phyloP scores from a whole-genome alignment of 208 protist genomes.

The Leishmania tropica region DNA sequence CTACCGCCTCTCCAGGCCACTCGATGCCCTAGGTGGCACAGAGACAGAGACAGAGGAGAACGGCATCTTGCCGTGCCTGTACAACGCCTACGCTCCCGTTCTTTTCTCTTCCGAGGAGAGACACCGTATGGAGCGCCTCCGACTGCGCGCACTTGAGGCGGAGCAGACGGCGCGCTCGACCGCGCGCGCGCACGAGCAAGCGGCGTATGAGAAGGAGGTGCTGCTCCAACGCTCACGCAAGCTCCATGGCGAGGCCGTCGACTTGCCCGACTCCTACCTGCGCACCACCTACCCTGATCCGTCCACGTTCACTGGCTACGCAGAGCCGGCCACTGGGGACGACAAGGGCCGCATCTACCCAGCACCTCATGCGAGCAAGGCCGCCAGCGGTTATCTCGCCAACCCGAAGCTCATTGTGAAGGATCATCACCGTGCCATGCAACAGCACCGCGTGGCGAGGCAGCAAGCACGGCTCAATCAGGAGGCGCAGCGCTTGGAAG shows the following conservation, averaged over 20 bases:
- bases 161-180: slow-evolving; percentile 26
- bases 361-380: slow-evolving; percentile 4
- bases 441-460: slow-evolving; percentile 11
- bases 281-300: slow-evolving; percentile 33
- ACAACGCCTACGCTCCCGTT: not conserved
- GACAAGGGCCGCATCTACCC: not conserved
- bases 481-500: slow-evolving; percentile 35
- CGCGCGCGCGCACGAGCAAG: slow-evolving; percentile 6
- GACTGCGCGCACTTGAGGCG: slow-evolving; percentile 36
- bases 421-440: slow-evolving; percentile 20
- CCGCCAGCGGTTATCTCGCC: slow-evolving; percentile 5
- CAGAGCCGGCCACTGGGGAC: not conserved
- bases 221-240: slow-evolving; percentile 27
- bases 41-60: not conserved
- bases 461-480: slow-evolving; percentile 17
- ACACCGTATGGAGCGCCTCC: slow-evolving; percentile 24
- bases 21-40: not conserved
- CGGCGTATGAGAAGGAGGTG: slow-evolving; percentile 22
- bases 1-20: slow-evolving; percentile 11
- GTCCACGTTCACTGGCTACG: slow-evolving; percentile 15
- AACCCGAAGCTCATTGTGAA: slow-evolving; percentile 20
- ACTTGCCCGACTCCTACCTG: slow-evolving; percentile 57
- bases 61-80: not conserved
- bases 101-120: slow-evolving; percentile 17
- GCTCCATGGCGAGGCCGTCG: slow-evolving; percentile 40